Evolutionary conservation across 73 alveolate genomes (phyloP).

Genomic region (Breviolum minutum): DNA sequence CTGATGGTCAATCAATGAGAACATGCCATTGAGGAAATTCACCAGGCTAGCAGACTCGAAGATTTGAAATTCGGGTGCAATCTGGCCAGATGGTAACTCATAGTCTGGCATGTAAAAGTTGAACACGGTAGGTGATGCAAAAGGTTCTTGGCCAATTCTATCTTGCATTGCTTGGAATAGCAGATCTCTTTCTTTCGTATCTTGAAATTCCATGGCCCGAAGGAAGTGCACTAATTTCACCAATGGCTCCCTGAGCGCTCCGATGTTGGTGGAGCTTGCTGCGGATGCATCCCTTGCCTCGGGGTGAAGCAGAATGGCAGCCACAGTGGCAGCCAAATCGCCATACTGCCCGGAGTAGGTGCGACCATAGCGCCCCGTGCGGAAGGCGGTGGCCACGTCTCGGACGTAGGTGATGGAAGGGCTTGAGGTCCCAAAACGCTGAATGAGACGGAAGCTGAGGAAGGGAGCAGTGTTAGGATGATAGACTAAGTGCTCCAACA

Average conservation of each 20-base stretch:
- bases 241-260: conserved; percentile 67
- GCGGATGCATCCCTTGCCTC: conserved; percentile 34
- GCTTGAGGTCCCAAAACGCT: conserved; percentile 77
- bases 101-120: conserved; percentile 78
- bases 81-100: conserved; percentile 24
- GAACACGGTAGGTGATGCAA: conserved; percentile 77
- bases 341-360: conserved; percentile 70
- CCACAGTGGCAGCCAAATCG: conserved; percentile 72
- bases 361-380: conserved; percentile 35
- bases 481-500: conserved; percentile 77
- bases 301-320: conserved; percentile 78
- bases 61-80: conserved; percentile 64
- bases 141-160: conserved; percentile 49
- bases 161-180: neutral
- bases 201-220: conserved; percentile 68
- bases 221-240: conserved; percentile 74
- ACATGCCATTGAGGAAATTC: conserved; percentile 62
- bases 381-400: conserved; percentile 70
- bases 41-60: conserved; percentile 56
- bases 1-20: conserved; percentile 43
- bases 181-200: neutral
- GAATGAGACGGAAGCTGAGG: conserved; percentile 57
- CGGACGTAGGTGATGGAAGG: conserved; percentile 27
- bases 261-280: neutral
- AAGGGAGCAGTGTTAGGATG: conserved; percentile 81